These are phyloP conservation scores for Chaetoceros tenuissimus DNA, from an alignment of 108 stramenopile genomes.

Conservation along the genomic window DNA sequence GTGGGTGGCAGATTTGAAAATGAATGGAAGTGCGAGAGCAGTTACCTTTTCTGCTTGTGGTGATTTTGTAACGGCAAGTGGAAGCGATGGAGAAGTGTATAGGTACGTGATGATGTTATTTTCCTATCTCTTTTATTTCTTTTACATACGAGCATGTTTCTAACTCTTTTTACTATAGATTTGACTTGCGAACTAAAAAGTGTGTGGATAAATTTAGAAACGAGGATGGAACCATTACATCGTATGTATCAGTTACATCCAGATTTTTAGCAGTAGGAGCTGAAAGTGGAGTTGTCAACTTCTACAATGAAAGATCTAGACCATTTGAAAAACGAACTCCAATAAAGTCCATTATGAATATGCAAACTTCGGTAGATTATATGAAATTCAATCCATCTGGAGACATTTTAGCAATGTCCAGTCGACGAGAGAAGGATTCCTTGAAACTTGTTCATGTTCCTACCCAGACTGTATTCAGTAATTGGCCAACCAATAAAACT, in stretches of 20 bases:
- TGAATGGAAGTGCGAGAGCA: conserved; percentile 85
- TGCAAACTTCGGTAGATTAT: conserved; percentile 75
- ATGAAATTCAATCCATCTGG: conserved; percentile 85
- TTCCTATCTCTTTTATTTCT: conserved; percentile 2
- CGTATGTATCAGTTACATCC: conserved; percentile 55
- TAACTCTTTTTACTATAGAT: conserved; percentile 27
- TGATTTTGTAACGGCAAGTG: conserved; percentile 73
- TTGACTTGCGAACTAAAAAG: conserved; percentile 71
- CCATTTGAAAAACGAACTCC: conserved; percentile 21
- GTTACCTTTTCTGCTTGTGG: conserved; percentile 79
- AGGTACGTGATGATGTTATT: conserved; percentile 22
- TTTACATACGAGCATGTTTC: background rate
- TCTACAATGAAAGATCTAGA: conserved; percentile 45
- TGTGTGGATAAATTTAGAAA: conserved; percentile 86
- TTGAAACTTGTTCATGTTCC: conserved; percentile 89
- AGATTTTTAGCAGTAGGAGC: conserved; percentile 81
- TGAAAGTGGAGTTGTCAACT: conserved; percentile 93
- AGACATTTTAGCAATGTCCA: conserved; percentile 89
- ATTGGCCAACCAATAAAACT: conserved; percentile 96
- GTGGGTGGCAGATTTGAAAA: conserved; percentile 84
- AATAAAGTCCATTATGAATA: conserved; percentile 91
- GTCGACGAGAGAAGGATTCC: conserved; percentile 70
- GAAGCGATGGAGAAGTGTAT: conserved; percentile 93
- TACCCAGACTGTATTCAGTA: conserved; percentile 86
- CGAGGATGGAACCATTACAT: conserved; percentile 85